Evolutionary conservation across 1,284 basidiomycete species (phyloP).

Genomic region (Cutaneotrichosporon curvatum): DNA sequence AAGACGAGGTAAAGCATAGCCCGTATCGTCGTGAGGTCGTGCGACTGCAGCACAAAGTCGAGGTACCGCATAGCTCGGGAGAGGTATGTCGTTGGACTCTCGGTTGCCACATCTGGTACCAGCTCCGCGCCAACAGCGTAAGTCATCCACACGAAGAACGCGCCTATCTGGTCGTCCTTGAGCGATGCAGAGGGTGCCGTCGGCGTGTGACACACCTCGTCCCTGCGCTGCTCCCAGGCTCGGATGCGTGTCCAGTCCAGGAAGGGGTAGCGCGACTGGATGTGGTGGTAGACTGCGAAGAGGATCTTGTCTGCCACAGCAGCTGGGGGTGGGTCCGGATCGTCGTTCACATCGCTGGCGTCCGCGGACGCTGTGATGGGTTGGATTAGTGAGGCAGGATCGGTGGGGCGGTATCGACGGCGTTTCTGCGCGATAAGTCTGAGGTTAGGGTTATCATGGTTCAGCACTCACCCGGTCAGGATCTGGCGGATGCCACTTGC

Average conservation of each 20-base stretch:
- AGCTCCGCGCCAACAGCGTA: slow-evolving; percentile 13
- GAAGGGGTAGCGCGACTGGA: slow-evolving; percentile 17
- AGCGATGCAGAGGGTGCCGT: background rate
- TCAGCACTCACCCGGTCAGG: background rate
- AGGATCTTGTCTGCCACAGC: slow-evolving; percentile 2
- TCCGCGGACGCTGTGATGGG: background rate
- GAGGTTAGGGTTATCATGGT: background rate
- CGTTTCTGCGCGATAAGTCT: background rate
- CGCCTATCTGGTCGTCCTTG: slow-evolving; percentile 7
- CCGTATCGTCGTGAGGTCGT: slow-evolving; percentile 11
- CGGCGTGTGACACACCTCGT: slow-evolving; percentile 1
- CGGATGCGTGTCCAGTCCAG: slow-evolving; percentile 13
- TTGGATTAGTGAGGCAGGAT: background rate
- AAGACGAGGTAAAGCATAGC: slow-evolving; percentile 13
- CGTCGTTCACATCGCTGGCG: background rate
- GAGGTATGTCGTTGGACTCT: slow-evolving; percentile 10
- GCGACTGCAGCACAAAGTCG: slow-evolving; percentile 6
- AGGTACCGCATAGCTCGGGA: slow-evolving; percentile 11
- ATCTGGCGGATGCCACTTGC: background rate
- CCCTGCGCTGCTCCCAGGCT: slow-evolving; percentile 7
- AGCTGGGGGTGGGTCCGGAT: background rate
- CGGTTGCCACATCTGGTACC: background rate
- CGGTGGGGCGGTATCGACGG: background rate
- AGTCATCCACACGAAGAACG: slow-evolving; percentile 15
- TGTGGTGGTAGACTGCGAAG: slow-evolving; percentile 7